phyloP scores from a whole-genome alignment of 306 rosid species.

The Alnus glutinosa region DNA sequence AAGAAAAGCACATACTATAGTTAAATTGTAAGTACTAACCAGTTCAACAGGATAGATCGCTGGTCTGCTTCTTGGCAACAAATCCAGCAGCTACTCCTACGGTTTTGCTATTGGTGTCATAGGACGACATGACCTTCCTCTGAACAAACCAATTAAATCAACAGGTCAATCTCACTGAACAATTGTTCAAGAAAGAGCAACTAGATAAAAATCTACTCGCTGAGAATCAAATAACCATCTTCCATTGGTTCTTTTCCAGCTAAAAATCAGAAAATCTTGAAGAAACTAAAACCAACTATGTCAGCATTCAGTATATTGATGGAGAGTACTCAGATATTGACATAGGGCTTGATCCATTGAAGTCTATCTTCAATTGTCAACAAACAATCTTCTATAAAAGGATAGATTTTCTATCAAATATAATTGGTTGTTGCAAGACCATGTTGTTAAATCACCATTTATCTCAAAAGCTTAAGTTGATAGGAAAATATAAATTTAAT shows the following conservation, averaged over 20 bases:
- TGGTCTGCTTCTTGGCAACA: conserved; percentile 39
- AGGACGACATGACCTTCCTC: conserved; percentile 60
- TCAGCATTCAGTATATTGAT: not conserved
- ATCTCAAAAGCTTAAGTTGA: no score
- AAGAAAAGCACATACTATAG: conserved; percentile 34
- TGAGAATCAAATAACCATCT: not conserved
- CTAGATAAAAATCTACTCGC: not conserved
- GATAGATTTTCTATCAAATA: not conserved
- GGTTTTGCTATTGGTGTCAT: conserved; percentile 43
- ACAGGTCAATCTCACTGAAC: conserved; percentile 17
- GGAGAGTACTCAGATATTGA: not conserved
- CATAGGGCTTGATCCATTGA: no score
- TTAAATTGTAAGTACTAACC: conserved; percentile 39
- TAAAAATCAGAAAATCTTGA: not conserved
- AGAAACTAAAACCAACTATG: not conserved
- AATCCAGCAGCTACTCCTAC: conserved; percentile 44
- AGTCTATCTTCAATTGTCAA: no score
- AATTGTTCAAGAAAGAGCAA: not conserved
- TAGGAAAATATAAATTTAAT: no score
- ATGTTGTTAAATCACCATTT: no score
- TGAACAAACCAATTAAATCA: conserved; percentile 38
- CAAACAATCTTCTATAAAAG: not conserved
- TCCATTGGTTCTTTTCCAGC: not conserved
- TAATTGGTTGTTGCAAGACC: not conserved
- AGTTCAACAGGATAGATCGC: conserved; percentile 57